Percentiles rank a stretch among this genome's conserved stretches.
Conservation (phyloP, 2,329 filamentous ascomycete species). For the Microsporum audouinii region DNA sequence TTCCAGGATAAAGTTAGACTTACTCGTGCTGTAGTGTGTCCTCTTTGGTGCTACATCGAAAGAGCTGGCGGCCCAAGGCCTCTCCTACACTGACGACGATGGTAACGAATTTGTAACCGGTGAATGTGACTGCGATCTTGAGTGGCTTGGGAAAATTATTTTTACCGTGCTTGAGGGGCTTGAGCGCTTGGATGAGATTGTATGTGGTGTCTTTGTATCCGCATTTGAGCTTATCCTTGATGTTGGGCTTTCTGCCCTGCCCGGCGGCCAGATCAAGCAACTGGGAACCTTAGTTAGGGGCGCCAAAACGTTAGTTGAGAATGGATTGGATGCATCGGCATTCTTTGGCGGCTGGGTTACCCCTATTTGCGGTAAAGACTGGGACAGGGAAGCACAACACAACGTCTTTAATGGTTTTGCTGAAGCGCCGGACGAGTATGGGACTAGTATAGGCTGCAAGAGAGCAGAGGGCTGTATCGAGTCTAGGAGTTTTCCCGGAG, state of each 20-base stretch:
- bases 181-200: neutral
- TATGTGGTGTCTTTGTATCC: neutral
- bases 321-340: neutral
- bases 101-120: neutral
- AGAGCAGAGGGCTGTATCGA: neutral
- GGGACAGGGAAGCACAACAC: neutral
- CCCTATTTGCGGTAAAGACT: neutral
- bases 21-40: neutral
- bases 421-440: neutral
- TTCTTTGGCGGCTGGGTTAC: neutral
- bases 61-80: neutral
- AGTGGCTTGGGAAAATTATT: neutral
- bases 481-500: neutral
- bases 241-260: neutral
- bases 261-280: neutral
- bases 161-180: neutral
- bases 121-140: neutral
- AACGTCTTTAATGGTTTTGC: neutral
- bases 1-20: neutral
- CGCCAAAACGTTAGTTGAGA: conserved; percentile 2
- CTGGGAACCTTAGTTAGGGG: neutral
- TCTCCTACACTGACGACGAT: neutral
- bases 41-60: neutral
- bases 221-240: neutral
- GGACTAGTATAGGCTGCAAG: neutral